phyloP scores from a whole-genome alignment of 164 flowering plant species.

The Saururus chinensis region DNA sequence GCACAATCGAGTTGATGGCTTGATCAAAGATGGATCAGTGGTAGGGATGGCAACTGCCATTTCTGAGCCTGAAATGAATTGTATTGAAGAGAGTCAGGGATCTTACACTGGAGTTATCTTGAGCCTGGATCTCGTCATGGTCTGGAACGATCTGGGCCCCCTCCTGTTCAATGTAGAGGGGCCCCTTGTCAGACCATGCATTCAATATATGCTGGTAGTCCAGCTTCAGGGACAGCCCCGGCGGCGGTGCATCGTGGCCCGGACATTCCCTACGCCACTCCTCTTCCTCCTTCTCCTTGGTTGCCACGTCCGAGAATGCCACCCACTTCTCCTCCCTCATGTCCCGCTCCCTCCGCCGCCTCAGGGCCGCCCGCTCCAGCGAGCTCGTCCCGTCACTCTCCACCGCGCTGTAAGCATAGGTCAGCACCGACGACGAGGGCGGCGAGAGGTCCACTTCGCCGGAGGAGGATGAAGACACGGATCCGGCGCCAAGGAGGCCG shows the following conservation, averaged over 20 bases:
- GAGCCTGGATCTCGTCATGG: constrained; percentile 8
- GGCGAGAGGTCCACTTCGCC: not conserved
- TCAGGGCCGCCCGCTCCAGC: constrained; percentile 46
- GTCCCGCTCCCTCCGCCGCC: constrained; percentile 28
- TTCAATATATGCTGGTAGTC: constrained; percentile 67
- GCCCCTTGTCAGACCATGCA: constrained; percentile 68
- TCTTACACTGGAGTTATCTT: not conserved
- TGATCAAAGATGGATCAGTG: no score
- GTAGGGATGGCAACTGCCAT: no score
- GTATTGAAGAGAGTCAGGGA: not conserved
- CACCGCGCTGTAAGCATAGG: constrained; percentile 16
- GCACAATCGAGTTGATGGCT: no score
- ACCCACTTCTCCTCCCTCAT: constrained; percentile 56
- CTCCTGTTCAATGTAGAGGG: constrained; percentile 36
- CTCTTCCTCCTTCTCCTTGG: constrained; percentile 17
- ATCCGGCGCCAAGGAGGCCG: constrained; percentile 26
- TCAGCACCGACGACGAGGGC: constrained; percentile 8
- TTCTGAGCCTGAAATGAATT: no score
- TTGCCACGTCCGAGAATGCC: constrained; percentile 39
- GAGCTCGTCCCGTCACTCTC: constrained; percentile 12
- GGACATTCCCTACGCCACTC: not conserved
- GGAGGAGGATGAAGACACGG: not conserved
- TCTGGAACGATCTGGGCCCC: constrained; percentile 62
- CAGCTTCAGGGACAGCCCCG: constrained; percentile 53
- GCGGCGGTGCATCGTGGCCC: constrained; percentile 14